Evolutionary conservation across 192 early-diverging fungal species (phyloP).

Genomic region (Polychytrium aggregatum): DNA sequence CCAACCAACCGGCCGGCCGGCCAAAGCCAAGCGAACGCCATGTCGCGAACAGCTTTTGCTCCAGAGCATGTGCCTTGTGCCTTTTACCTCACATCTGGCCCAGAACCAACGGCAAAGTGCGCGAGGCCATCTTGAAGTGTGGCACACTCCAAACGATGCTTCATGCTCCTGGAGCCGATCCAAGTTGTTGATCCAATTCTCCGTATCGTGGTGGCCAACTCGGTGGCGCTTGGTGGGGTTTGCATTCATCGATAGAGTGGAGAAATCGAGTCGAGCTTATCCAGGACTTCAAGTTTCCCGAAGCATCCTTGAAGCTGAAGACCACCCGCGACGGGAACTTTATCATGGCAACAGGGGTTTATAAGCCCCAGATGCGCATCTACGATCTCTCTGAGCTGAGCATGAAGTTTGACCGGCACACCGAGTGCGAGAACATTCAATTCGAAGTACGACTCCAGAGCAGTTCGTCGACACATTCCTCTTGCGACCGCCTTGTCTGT

Average conservation of each 20-base stretch:
- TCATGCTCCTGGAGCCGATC: too few species aligned
- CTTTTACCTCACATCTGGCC: background rate
- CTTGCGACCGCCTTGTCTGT: background rate
- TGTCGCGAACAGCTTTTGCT: too few species aligned
- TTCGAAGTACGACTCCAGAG: slow-evolving; percentile 30
- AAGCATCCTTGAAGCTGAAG: slow-evolving; percentile 76
- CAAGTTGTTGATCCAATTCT: too few species aligned
- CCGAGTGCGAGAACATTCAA: slow-evolving; percentile 78
- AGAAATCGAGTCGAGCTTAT: slow-evolving; percentile 87
- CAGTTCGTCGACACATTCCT: too few species aligned
- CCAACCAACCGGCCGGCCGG: too few species aligned
- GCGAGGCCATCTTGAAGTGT: background rate
- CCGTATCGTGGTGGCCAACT: background rate
- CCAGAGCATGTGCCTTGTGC: too few species aligned
- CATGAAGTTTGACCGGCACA: slow-evolving; percentile 98
- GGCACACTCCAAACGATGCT: background rate
- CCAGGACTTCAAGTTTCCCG: slow-evolving; percentile 97
- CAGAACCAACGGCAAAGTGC: background rate
- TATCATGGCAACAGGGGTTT: slow-evolving; percentile 88
- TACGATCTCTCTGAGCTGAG: slow-evolving; percentile 85
- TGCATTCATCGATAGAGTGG: slow-evolving; percentile 47
- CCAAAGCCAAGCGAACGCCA: too few species aligned
- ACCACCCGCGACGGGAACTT: slow-evolving; percentile 75
- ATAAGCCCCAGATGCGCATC: slow-evolving; percentile 94
- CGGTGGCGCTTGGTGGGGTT: background rate